phyloP scores from a whole-genome alignment of 108 stramenopile genomes.

The Phaeodactylum tricornutum region DNA sequence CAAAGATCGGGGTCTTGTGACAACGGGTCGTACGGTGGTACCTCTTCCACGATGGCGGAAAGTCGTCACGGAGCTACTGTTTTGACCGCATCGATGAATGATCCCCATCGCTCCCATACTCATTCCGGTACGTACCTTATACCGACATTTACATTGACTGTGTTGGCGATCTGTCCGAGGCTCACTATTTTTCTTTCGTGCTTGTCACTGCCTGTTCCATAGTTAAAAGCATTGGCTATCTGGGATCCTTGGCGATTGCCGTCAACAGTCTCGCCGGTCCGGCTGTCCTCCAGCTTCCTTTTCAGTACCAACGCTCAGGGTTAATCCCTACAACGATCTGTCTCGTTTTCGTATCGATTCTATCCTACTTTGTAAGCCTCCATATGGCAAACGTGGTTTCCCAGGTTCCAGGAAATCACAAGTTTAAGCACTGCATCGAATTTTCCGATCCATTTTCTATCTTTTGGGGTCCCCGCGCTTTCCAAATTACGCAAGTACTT shows the following conservation, averaged over 20 bases:
- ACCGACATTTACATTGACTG: no score
- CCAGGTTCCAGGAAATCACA: conserved; percentile 34
- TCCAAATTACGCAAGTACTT: conserved; percentile 30
- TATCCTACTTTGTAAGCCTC: conserved; percentile 48
- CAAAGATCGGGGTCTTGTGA: no score
- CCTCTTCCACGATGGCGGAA: no score
- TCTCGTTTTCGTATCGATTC: conserved; percentile 38
- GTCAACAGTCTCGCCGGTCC: conserved; percentile 48
- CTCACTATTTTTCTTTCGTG: no score
- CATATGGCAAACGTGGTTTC: conserved; percentile 63
- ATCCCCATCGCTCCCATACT: no score
- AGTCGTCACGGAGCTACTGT: no score
- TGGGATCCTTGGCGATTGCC: conserved; percentile 37
- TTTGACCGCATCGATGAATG: no score
- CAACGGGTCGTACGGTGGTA: no score
- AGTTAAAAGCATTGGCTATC: conserved; percentile 34
- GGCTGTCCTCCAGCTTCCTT: conserved; percentile 41
- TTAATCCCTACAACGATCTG: conserved; percentile 29
- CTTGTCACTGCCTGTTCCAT: no score
- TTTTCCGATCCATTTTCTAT: conserved; percentile 40
- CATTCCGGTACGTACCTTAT: no score
- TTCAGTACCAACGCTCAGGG: conserved; percentile 33
- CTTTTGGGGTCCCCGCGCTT: conserved; percentile 41
- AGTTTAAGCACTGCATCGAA: conserved; percentile 37
- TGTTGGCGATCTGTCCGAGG: no score